These are phyloP conservation scores for Pouteria campechiana DNA, from an alignment of 179 eudicot species.

Conservation along the genomic window DNA sequence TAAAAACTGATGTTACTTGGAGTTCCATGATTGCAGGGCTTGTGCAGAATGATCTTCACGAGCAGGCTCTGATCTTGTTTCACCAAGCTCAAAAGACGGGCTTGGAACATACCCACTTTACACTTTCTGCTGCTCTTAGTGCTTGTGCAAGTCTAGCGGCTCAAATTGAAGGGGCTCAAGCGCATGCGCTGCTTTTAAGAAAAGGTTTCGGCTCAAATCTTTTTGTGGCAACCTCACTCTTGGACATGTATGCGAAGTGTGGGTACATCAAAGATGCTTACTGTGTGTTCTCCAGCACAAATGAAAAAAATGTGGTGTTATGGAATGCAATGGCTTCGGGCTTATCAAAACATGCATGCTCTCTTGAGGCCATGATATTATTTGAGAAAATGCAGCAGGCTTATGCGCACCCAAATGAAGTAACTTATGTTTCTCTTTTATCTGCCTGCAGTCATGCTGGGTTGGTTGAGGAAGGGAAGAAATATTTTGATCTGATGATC, in stretches of 20 bases:
- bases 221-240: conserved; percentile 44
- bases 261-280: conserved; percentile 56
- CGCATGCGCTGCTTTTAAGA: conserved; percentile 40
- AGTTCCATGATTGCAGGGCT: conserved; percentile 68
- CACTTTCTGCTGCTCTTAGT: conserved; percentile 45
- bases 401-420: conserved; percentile 56
- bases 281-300: conserved; percentile 28
- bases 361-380: conserved; percentile 53
- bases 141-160: conserved; percentile 71
- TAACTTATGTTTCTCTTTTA: conserved; percentile 49
- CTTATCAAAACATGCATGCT: conserved; percentile 58
- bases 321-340: conserved; percentile 83
- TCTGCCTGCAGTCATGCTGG: conserved; percentile 71
- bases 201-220: conserved; percentile 30
- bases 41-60: conserved; percentile 52
- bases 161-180: conserved; percentile 55
- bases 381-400: conserved; percentile 79
- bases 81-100: conserved; percentile 21
- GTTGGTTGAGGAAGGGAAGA: conserved; percentile 47
- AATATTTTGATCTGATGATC: conserved; percentile 38
- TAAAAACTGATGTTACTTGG: conserved; percentile 62
- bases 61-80: conserved; percentile 51
- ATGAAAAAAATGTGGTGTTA: conserved; percentile 36
- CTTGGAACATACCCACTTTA: conserved; percentile 32
- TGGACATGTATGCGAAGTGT: conserved; percentile 67